Percentiles rank a stretch among this genome's conserved stretches.
These are phyloP conservation scores for Exophiala dermatitidis DNA, from an alignment of 2,329 filamentous ascomycete genomes.

Conservation along the genomic window DNA sequence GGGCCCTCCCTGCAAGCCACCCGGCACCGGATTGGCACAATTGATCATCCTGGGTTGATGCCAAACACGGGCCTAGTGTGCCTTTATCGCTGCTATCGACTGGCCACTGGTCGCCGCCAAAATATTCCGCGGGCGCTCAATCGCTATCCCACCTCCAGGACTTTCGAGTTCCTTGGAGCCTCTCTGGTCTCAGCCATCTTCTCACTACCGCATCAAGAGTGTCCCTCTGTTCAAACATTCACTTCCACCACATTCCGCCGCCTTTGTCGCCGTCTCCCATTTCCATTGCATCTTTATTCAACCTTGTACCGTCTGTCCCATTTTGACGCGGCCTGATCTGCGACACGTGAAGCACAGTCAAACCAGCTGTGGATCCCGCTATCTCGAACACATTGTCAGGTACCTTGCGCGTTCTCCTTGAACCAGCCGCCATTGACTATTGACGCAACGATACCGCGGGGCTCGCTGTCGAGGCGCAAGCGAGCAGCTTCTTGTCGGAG, in stretches of 20 bases:
- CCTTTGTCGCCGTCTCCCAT: neutral
- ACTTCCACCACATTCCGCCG: neutral
- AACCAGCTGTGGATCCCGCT: conserved; percentile 8
- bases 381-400: conserved; percentile 4
- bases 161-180: conserved; percentile 6
- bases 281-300: neutral
- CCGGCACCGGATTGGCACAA: conserved; percentile 24
- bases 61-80: conserved; percentile 20
- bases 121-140: conserved; percentile 21
- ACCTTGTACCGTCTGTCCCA: neutral
- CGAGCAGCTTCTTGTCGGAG: too few species aligned
- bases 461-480: neutral
- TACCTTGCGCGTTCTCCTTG: conserved; percentile 9
- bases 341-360: conserved; percentile 6
- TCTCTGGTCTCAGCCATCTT: conserved; percentile 3
- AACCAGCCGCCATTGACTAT: conserved; percentile 5
- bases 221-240: neutral
- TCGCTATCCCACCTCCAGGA: conserved; percentile 18
- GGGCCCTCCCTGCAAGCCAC: conserved; percentile 26
- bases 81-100: conserved; percentile 26
- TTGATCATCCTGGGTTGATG: conserved; percentile 22
- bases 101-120: conserved; percentile 25
- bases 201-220: neutral
- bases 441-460: neutral
- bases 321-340: neutral